phyloP scores from a whole-genome alignment of 345 rosid species.

The Rhodomyrtus tomentosa region DNA sequence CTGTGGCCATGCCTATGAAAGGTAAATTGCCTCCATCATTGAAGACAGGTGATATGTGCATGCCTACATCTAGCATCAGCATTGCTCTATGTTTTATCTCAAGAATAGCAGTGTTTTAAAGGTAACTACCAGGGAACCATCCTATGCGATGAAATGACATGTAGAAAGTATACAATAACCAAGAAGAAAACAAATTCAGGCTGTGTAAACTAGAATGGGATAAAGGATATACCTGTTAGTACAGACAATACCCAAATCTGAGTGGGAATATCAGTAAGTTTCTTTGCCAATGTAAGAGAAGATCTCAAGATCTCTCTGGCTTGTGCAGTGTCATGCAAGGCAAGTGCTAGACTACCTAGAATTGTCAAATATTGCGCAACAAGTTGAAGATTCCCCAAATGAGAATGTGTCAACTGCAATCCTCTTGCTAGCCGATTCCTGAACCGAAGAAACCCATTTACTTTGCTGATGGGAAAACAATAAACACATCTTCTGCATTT shows the following conservation, averaged over 20 bases:
- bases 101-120: background rate
- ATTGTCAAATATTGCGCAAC: slow-evolving; percentile 86
- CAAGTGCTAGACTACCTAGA: slow-evolving; percentile 87
- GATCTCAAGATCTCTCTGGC: slow-evolving; percentile 95
- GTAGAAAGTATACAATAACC: background rate
- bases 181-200: background rate
- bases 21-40: background rate
- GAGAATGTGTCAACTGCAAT: slow-evolving; percentile 79
- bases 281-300: slow-evolving; percentile 80
- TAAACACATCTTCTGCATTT: background rate
- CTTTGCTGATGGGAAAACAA: background rate
- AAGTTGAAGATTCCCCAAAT: slow-evolving; percentile 95
- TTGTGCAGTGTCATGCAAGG: slow-evolving; percentile 81
- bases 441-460: slow-evolving; percentile 12
- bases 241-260: slow-evolving; percentile 94
- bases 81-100: background rate
- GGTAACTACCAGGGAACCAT: background rate
- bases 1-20: background rate
- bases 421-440: slow-evolving; percentile 92
- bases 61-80: background rate
- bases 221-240: slow-evolving; percentile 45
- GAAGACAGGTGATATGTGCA: background rate
- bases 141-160: background rate
- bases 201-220: background rate
- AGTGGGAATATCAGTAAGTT: slow-evolving; percentile 82